Evolutionary conservation across 2,329 filamentous ascomycete species (phyloP).

Genomic region (Botrytis pseudocinerea): DNA sequence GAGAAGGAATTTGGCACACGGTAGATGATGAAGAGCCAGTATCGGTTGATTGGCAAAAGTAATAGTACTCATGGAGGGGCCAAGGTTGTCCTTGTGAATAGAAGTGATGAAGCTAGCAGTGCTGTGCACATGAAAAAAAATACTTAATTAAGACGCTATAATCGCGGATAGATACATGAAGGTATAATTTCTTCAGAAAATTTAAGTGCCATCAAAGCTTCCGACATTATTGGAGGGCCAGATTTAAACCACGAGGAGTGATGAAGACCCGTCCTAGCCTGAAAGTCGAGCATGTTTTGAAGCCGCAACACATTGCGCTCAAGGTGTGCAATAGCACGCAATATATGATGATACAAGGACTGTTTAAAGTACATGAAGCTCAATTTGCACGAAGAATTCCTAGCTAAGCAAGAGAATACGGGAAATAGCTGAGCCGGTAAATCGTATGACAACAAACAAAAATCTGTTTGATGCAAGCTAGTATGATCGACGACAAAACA

Average conservation of each 20-base stretch:
- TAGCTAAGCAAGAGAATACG: background rate
- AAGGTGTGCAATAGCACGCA: background rate
- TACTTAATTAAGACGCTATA: background rate
- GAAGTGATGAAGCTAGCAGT: background rate
- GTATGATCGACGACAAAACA: background rate
- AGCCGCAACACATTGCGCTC: background rate
- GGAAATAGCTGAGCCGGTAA: conserved; percentile 11
- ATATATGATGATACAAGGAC: background rate
- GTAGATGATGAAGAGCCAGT: background rate
- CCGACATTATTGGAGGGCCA: background rate
- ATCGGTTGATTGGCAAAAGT: background rate
- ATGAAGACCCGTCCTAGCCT: background rate
- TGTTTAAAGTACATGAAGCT: background rate
- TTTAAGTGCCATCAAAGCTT: background rate
- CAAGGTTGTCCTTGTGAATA: background rate
- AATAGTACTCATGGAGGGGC: background rate
- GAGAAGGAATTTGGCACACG: background rate
- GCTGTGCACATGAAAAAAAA: background rate
- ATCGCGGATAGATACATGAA: background rate
- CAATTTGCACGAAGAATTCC: background rate
- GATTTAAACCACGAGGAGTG: background rate
- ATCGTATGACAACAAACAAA: background rate
- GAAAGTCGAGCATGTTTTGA: background rate
- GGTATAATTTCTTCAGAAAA: background rate
- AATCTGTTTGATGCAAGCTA: background rate